Conservation (phyloP, 176 grass and related monocot species). For the Avena sativa region DNA sequence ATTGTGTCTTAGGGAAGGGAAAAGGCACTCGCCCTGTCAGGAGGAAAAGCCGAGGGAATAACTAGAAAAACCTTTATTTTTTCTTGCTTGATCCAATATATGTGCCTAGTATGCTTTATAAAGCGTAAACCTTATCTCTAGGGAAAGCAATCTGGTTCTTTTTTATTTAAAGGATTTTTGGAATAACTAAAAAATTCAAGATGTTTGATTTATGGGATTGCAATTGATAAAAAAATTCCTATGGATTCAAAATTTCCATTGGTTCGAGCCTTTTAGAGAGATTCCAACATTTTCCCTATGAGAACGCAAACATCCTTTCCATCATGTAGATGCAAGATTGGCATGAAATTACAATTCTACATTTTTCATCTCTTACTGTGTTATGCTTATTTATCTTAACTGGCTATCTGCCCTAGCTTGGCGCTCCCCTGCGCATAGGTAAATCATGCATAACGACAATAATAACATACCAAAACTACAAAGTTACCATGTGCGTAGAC, state of each 20-base stretch:
- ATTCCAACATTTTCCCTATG: background rate
- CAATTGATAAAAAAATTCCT: background rate
- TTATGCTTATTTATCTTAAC: slow-evolving; percentile 12
- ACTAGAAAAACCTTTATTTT: background rate
- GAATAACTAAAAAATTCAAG: background rate
- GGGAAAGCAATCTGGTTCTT: background rate
- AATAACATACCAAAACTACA: background rate
- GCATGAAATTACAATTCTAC: background rate
- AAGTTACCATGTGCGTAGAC: background rate
- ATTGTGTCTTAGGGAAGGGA: background rate
- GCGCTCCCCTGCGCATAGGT: background rate
- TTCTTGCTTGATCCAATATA: slow-evolving; percentile 1
- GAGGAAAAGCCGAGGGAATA: background rate
- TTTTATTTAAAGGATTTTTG: background rate
- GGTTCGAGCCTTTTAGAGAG: background rate
- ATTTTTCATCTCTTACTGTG: background rate
- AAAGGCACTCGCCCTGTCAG: background rate
- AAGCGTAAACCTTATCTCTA: background rate
- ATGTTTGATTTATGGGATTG: background rate
- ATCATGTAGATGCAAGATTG: background rate
- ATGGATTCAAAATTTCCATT: background rate
- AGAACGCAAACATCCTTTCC: background rate
- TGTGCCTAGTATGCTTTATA: background rate
- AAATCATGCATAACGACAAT: background rate
- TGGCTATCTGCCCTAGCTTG: background rate